Conservation (phyloP, 495 filamentous ascomycete genomes). For the Cetradonia linearis region DNA sequence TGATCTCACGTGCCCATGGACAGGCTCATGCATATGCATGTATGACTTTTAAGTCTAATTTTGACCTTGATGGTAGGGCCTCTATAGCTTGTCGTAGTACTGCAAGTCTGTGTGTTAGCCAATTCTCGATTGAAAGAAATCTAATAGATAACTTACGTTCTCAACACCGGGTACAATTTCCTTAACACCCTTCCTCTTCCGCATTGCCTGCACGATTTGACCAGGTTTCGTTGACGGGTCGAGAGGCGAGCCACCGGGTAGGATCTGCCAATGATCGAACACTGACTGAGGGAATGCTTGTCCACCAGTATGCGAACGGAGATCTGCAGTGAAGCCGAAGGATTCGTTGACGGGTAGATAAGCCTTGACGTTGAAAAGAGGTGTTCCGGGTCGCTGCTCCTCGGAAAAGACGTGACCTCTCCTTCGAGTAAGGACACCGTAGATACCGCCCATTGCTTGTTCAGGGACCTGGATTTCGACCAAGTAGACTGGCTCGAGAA, state of each 20-base stretch:
- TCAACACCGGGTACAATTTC: constrained; percentile 75
- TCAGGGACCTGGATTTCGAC: constrained; percentile 99
- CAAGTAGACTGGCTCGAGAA: constrained; percentile 96
- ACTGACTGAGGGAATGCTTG: constrained; percentile 98
- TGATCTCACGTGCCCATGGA: constrained; percentile 4
- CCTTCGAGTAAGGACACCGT: constrained; percentile 96
- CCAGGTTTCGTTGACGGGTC: constrained; percentile 80
- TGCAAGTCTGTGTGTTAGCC: constrained; percentile 46
- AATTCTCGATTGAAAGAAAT: neutral
- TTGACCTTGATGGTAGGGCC: neutral
- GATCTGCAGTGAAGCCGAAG: constrained; percentile 98
- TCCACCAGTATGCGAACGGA: constrained; percentile 83
- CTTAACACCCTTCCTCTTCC: constrained; percentile 99
- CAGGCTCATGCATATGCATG: constrained; percentile 6
- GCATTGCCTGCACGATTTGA: constrained; percentile 74
- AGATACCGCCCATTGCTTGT: constrained; percentile 98
- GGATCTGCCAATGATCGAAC: constrained; percentile 95
- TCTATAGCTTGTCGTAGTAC: constrained; percentile 99
- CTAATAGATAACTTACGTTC: constrained; percentile 66
- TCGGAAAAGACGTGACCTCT: constrained; percentile 98
- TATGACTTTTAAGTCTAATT: constrained; percentile 11
- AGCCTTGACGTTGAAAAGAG: constrained; percentile 98
- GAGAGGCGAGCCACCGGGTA: constrained; percentile 88
- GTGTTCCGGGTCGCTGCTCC: constrained; percentile 96
- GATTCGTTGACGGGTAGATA: constrained; percentile 99